These are phyloP conservation scores for Solanum neorickii DNA, from an alignment of 257 asterid species.

Conservation along the genomic window DNA sequence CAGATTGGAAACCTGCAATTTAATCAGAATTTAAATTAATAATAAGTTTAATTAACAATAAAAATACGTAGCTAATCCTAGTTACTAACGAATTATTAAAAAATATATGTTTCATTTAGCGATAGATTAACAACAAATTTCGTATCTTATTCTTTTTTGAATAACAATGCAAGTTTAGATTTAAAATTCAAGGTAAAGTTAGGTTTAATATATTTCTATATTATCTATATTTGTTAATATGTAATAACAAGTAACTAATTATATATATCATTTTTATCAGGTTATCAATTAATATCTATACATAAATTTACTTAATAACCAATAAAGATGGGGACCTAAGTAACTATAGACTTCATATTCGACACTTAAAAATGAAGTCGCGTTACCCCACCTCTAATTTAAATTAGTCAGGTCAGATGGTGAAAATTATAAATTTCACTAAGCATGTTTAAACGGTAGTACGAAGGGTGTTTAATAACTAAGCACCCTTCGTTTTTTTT, in stretches of 20 bases:
- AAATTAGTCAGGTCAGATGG: background rate
- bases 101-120: no score
- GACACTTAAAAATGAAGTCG: background rate
- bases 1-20: slow-evolving; percentile 19
- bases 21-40: background rate
- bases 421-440: background rate
- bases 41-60: background rate
- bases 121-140: no score
- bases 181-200: background rate
- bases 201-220: background rate
- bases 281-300: background rate
- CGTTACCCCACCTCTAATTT: background rate
- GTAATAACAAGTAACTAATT: background rate
- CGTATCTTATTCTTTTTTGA: no score
- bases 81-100: no score
- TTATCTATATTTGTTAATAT: background rate
- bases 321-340: background rate
- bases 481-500: background rate
- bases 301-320: background rate
- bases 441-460: background rate
- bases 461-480: background rate
- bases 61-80: no score
- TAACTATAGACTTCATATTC: background rate
- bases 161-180: no score
- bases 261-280: background rate